Evolutionary conservation across 2,329 filamentous ascomycete genomes (phyloP).

Genomic region (Arthrinium puccinioides): DNA sequence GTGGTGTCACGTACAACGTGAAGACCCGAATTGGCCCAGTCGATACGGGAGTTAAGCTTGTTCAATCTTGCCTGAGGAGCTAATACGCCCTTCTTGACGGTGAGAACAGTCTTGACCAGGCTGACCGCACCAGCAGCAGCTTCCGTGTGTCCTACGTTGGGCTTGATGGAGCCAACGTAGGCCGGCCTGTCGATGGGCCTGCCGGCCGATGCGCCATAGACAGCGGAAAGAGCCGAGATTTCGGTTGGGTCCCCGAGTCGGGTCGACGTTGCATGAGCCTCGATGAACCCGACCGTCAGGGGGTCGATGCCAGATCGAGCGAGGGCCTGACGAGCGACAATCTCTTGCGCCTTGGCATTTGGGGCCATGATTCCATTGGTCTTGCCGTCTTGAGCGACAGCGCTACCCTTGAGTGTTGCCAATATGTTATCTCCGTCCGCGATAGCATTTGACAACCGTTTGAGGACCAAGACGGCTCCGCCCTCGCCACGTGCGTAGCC

Average conservation of each 20-base stretch:
- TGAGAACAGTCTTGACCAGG: constrained; percentile 18
- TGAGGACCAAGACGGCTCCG: constrained; percentile 22
- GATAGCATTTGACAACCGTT: constrained; percentile 21
- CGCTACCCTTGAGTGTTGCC: constrained; percentile 23
- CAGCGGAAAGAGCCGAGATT: constrained; percentile 19
- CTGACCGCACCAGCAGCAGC: constrained; percentile 15
- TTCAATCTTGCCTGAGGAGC: constrained; percentile 26
- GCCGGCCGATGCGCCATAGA: constrained; percentile 2
- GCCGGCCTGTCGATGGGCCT: constrained; percentile 3
- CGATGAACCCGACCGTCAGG: constrained; percentile 19
- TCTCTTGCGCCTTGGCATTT: constrained; percentile 21
- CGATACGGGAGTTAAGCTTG: constrained; percentile 22
- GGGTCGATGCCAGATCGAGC: constrained; percentile 15
- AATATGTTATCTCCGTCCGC: constrained; percentile 24
- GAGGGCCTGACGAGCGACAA: constrained; percentile 21
- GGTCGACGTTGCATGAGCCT: constrained; percentile 30
- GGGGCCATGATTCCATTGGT: constrained; percentile 26
- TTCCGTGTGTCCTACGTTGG: constrained; percentile 23
- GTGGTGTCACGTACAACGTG: constrained; percentile 12
- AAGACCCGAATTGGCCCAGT: constrained; percentile 19
- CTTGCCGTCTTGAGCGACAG: constrained; percentile 19
- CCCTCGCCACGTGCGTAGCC: constrained; percentile 26
- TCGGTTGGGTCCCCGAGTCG: constrained; percentile 26
- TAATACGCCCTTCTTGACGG: constrained; percentile 12
- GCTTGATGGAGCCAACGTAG: constrained; percentile 20